Evolutionary conservation across 352 stramenopile species (phyloP).

Genomic region (Pythium oligandrum): DNA sequence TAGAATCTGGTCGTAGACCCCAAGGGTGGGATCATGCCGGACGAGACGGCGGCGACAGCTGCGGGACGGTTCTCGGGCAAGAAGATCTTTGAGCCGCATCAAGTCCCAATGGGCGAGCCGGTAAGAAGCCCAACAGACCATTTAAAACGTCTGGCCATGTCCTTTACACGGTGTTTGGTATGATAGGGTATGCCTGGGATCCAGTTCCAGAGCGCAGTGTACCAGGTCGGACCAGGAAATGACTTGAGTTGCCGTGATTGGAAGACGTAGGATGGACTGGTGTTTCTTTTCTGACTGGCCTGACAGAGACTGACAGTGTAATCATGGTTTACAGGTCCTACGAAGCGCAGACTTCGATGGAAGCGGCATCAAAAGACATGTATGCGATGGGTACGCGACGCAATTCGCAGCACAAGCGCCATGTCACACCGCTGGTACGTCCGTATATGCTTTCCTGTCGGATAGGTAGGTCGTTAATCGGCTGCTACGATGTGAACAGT

Average conservation of each 20-base stretch:
- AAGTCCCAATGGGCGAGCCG: constrained; percentile 25
- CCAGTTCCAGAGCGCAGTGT: constrained; percentile 59
- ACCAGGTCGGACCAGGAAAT: constrained; percentile 54
- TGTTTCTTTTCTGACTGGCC: neutral
- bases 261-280: constrained; percentile 50
- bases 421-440: constrained; percentile 52
- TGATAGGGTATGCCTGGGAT: constrained; percentile 37
- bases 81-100: constrained; percentile 55
- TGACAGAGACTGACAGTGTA: neutral
- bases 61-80: constrained; percentile 26
- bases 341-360: constrained; percentile 48
- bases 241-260: constrained; percentile 43
- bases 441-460: neutral
- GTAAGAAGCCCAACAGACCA: constrained; percentile 4
- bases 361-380: constrained; percentile 37
- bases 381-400: constrained; percentile 40
- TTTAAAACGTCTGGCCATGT: no score
- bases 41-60: constrained; percentile 9
- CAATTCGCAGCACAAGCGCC: constrained; percentile 60
- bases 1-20: constrained; percentile 52
- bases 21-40: constrained; percentile 55
- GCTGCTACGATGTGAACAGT: constrained; percentile 10
- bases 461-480: neutral
- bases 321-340: constrained; percentile 37
- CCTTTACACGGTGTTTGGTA: neutral